phyloP scores from a whole-genome alignment of 108 stramenopile species.

The Hondaea fermentalgiana region DNA sequence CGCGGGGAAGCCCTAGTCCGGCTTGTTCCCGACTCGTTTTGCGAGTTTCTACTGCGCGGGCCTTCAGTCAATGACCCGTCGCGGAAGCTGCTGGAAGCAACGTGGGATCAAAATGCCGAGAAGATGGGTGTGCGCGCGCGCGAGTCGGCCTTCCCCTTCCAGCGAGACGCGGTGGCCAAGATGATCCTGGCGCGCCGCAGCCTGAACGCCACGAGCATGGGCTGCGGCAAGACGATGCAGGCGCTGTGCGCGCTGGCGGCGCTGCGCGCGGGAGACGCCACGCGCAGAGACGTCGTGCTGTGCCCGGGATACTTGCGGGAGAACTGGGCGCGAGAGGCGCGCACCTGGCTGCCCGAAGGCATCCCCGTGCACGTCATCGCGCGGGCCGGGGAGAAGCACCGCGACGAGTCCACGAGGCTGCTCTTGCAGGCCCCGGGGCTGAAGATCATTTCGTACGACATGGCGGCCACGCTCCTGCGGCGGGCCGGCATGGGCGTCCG shows the following conservation, averaged over 20 bases:
- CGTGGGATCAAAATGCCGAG: too few species aligned
- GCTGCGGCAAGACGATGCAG: background rate
- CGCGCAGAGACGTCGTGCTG: background rate
- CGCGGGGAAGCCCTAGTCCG: too few species aligned
- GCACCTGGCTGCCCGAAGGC: background rate
- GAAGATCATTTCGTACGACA: background rate
- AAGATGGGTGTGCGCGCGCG: too few species aligned
- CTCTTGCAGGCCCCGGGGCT: background rate
- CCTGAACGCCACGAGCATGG: background rate
- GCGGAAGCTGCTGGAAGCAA: too few species aligned
- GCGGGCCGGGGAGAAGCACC: background rate
- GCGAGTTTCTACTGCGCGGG: too few species aligned
- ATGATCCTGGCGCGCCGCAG: background rate
- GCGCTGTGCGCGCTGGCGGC: background rate
- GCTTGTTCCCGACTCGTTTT: too few species aligned
- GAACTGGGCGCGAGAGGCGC: background rate
- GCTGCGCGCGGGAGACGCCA: background rate
- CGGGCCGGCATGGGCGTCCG: background rate
- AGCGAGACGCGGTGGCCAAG: too few species aligned
- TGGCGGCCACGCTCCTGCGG: background rate
- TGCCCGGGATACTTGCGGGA: background rate
- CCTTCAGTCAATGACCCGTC: too few species aligned
- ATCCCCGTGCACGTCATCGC: background rate
- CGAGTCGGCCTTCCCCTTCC: too few species aligned
- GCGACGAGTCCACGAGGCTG: background rate